Evolutionary conservation across 345 rosid genomes (phyloP), one percentile per base, ranked within the genome.

Genomic region (Boechera stricta): DNA sequence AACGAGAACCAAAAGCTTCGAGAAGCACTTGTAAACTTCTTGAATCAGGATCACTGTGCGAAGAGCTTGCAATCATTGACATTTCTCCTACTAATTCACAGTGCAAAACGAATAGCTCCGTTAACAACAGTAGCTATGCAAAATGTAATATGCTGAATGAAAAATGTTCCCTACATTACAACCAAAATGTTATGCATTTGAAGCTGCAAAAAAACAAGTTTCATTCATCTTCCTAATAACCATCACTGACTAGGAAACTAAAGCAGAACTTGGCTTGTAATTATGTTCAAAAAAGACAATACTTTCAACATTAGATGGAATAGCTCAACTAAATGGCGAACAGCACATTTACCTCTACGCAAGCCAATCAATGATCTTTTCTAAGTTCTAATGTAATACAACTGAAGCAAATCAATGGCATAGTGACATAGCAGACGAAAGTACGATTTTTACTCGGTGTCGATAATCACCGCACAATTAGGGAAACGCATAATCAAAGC

Each of bases 1-100:
- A 83, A 51, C 71, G 69, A 39, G 84, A 76, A 11, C 89, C 86
- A 74, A 85, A 86, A 56, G 77, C 76, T 57, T 82, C 82, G 39
- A 81, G 79, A 76, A 87, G 82, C 55, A 68, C 79, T 72, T 74
- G 74, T 71, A 86, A 78, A 67, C 80, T 76, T 59, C 71, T 73
- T 41, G 64, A 58, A 64, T 82, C 82, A 11, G 65, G 69, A 74
- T 78, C 84, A 54, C 63, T 42, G 6, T 35, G 73, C n/a, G 83
- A 61, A 65, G 76, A 42, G 60, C 71, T 61, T 47, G 71, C 64
- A 59, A 36, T 28, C 58, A 67, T 81, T 29, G 73, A 39, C 84
- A 80, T 83, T 24, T 67, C 70, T 73, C 71, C 72, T 42, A 3
- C 48, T 71, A 71, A 29, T 63, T 42, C 66, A 73, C 71, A 42